phyloP scores from a whole-genome alignment of 805 yeast genomes.

The Ogataea parapolymorpha region DNA sequence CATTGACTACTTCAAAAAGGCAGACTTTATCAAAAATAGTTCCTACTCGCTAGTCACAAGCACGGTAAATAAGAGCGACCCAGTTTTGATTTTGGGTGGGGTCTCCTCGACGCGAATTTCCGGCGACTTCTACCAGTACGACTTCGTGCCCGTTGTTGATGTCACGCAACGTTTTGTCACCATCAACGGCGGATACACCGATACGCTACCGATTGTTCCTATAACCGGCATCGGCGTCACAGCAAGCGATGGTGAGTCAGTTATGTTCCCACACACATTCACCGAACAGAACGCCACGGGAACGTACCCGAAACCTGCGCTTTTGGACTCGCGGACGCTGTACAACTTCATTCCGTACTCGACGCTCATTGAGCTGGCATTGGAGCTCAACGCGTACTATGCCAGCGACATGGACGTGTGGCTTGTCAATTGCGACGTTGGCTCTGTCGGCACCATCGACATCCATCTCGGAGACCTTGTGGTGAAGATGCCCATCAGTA shows the following conservation, averaged over 20 bases:
- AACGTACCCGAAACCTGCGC: slow-evolving; percentile 45
- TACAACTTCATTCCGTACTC: slow-evolving; percentile 53
- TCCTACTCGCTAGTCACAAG: slow-evolving; percentile 44
- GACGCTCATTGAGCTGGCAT: slow-evolving; percentile 56
- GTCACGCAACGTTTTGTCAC: slow-evolving; percentile 8
- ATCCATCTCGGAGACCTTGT: slow-evolving; percentile 51
- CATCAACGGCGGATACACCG: slow-evolving; percentile 16
- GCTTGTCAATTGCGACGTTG: slow-evolving; percentile 61
- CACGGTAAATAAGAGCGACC: slow-evolving; percentile 27
- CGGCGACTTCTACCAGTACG: slow-evolving; percentile 48
- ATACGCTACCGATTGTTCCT: slow-evolving; percentile 41
- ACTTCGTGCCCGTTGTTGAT: slow-evolving; percentile 43
- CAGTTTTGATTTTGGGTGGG: slow-evolving; percentile 53
- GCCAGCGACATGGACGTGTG: slow-evolving; percentile 45
- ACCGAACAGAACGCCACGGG: slow-evolving; percentile 39
- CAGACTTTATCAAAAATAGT: slow-evolving; percentile 33
- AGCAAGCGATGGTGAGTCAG: slow-evolving; percentile 25
- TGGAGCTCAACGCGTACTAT: slow-evolving; percentile 67
- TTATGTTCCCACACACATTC: slow-evolving; percentile 31
- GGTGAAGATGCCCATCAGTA: slow-evolving; percentile 47
- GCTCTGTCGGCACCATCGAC: slow-evolving; percentile 46
- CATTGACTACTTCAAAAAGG: slow-evolving; percentile 32
- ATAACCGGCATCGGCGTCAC: slow-evolving; percentile 43
- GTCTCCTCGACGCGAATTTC: slow-evolving; percentile 45
- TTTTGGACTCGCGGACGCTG: slow-evolving; percentile 54